Base-by-base conservation (phyloP, 768 basidiomycete genomes). In the Leccinum sublutescens region DNA sequence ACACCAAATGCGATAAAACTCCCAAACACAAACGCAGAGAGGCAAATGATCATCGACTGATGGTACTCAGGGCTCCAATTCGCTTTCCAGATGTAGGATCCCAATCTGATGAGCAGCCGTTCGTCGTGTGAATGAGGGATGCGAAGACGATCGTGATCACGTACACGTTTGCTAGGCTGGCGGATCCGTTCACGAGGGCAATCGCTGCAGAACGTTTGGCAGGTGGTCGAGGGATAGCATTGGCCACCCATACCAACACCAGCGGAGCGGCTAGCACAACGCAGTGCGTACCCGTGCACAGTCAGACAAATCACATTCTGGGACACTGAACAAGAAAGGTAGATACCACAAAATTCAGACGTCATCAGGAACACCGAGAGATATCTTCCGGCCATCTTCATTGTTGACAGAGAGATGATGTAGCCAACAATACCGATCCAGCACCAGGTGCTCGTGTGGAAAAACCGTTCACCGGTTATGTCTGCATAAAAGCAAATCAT, bases 361-460 rank as follows among this genome's bases (percentile, higher is more conserved):
- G 86, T 79, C 85, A 88, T 85, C 31, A 87, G 74, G 71, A 87
- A 87, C 69, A 87, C 71, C 1, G 83, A 78, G 25, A 87, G 74
- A 61, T 88, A 87, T 57, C 86, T 79, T 1, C 77, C 85, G 0
- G 71, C 78, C 17, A 77, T 76, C 4, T 71, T 73, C 72, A 78
- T 77, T 0, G 85, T 87, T 2, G 79, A 80, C 19, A 86, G 67
- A 2, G 79, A 80, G 59, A 88, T 85, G 61, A 87, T 82, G 62
- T 81, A 87, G 1, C 83, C 87, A 3, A 85, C 43, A 2, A 87
- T 83, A 50, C 80, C 79, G 3, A 75, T 81, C 84, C 85, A 85
- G 84, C 83, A 85, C 73, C 79, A 80, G 2, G 68, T 74, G 3
- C 75, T 70, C 52, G 81, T 75, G 67, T 88, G 87, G 77, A 85